Evolutionary conservation across 768 basidiomycete species (phyloP).

Genomic region (Mycena maculata): DNA sequence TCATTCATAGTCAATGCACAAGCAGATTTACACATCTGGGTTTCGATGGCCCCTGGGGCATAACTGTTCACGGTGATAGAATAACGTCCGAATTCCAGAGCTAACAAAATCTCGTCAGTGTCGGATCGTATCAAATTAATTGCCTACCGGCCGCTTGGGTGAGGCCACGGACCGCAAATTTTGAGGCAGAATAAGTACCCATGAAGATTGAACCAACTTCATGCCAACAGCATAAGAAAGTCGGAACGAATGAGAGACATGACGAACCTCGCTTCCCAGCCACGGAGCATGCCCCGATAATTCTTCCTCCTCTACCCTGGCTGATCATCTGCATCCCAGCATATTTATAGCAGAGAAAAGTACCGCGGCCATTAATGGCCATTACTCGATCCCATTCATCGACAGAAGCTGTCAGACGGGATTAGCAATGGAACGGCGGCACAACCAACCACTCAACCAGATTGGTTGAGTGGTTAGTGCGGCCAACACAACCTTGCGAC

Average conservation of each 20-base stretch:
- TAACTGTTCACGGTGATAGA: constrained; percentile 22
- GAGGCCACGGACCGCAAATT: too few relatives aligned
- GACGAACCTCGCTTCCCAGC: neutral
- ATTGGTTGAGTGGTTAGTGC: too few relatives aligned
- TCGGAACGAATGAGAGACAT: neutral
- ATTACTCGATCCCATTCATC: neutral
- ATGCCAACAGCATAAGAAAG: too few relatives aligned
- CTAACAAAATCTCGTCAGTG: neutral
- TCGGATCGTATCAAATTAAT: too few relatives aligned
- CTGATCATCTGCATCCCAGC: constrained; percentile 8
- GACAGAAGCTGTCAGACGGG: too few relatives aligned
- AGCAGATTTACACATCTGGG: neutral
- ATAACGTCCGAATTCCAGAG: constrained; percentile 10
- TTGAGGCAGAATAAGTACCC: neutral
- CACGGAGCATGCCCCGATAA: neutral
- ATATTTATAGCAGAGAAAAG: constrained; percentile 1
- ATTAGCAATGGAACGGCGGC: too few relatives aligned
- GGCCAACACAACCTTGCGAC: neutral
- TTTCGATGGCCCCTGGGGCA: constrained; percentile 21
- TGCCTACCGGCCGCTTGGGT: too few relatives aligned
- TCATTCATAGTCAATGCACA: too few relatives aligned
- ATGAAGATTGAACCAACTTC: neutral
- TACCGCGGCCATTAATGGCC: neutral
- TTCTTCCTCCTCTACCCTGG: neutral
- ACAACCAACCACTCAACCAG: too few relatives aligned